A percentile compares a stretch with the other conserved stretches of the same genome.
Conservation (phyloP, 2,329 filamentous ascomycete genomes). For the Catunica adiposa region DNA sequence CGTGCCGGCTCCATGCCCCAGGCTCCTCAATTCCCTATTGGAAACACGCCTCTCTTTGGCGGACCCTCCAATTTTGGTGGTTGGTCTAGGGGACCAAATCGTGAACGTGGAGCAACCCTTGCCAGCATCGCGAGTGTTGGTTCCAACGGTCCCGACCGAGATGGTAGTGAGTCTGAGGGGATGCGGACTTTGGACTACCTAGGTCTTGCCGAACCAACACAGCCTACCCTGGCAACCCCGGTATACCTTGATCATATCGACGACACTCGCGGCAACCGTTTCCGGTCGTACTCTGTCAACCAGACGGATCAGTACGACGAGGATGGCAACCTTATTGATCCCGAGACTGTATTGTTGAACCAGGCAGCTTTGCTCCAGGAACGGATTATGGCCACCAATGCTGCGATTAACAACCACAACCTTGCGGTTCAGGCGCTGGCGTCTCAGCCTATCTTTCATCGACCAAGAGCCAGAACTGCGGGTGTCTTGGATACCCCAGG, state of each 20-base stretch:
- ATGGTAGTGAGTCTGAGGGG: constrained; percentile 68
- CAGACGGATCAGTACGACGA: constrained; percentile 95
- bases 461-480: constrained; percentile 79
- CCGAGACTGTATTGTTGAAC: constrained; percentile 32
- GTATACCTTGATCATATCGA: constrained; percentile 55
- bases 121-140: constrained; percentile 69
- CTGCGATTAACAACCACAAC: constrained; percentile 76
- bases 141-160: constrained; percentile 79
- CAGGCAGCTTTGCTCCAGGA: constrained; percentile 45
- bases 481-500: constrained; percentile 72
- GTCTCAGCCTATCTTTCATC: constrained; percentile 54
- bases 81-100: constrained; percentile 48
- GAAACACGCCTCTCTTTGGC: constrained; percentile 47
- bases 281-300: constrained; percentile 96
- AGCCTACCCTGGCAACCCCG: constrained; percentile 60
- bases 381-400: constrained; percentile 46
- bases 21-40: constrained; percentile 45
- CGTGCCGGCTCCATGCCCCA: constrained; percentile 91
- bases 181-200: constrained; percentile 90
- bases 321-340: constrained; percentile 62
- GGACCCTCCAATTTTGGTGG: constrained; percentile 81
- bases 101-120: constrained; percentile 74
- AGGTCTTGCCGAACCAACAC: constrained; percentile 83
- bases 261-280: constrained; percentile 66
- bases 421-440: constrained; percentile 84